Evolutionary conservation across 2,329 filamentous ascomycete genomes (phyloP).

Genomic region (Trichoderma arundinaceum): DNA sequence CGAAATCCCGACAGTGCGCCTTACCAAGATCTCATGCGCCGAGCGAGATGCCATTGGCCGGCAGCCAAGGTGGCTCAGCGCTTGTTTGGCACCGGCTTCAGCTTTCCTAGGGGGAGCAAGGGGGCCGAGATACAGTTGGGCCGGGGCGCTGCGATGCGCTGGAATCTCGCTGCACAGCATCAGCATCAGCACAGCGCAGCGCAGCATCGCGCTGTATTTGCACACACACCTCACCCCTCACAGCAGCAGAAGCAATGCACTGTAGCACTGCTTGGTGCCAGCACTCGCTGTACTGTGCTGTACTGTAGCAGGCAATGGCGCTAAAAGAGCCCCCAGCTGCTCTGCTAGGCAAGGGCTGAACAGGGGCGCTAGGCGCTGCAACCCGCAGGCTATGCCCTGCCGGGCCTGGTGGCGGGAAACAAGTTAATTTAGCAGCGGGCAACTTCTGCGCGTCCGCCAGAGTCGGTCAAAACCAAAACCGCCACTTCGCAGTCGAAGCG

Average conservation of each 20-base stretch:
- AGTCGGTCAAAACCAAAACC: slow-evolving; percentile 12
- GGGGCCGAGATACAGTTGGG: not conserved
- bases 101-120: not conserved
- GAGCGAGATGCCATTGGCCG: not conserved
- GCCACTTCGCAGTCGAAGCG: not conserved
- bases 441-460: not conserved
- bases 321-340: not conserved
- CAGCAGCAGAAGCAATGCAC: too few species aligned
- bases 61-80: not conserved
- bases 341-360: slow-evolving; percentile 1
- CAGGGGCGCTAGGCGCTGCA: slow-evolving; percentile 2
- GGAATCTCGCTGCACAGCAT: too few species aligned
- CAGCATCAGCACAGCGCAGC: not conserved
- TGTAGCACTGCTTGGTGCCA: too few species aligned
- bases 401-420: slow-evolving; percentile 23
- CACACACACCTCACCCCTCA: too few species aligned
- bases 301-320: too few species aligned
- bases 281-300: too few species aligned
- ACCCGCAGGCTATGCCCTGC: slow-evolving; percentile 9
- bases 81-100: not conserved
- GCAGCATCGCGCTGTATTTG: not conserved
- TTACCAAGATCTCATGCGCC: not conserved
- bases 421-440: not conserved
- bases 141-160: not conserved
- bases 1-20: not conserved